Conservation (phyloP, 805 yeast species). For the Clavispora fructus region DNA sequence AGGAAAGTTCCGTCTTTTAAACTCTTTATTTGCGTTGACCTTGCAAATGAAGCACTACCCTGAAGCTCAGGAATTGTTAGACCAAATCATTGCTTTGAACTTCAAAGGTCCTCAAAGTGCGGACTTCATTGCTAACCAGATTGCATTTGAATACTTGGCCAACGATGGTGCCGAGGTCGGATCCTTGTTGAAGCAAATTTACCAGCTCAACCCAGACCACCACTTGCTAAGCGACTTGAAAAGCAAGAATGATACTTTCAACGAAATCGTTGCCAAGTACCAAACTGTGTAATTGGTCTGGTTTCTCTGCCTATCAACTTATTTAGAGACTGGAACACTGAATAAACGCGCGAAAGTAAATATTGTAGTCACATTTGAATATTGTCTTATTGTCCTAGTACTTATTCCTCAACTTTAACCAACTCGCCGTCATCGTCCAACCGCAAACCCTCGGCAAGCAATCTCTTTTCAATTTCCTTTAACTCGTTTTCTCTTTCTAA, state of each 20-base stretch:
- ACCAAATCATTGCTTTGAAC: conserved; percentile 41
- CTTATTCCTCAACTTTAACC: conserved; percentile 13
- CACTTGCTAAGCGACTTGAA: conserved; percentile 52
- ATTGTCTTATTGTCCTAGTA: not conserved
- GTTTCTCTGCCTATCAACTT: not conserved
- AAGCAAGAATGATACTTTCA: conserved; percentile 62
- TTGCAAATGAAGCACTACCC: conserved; percentile 74
- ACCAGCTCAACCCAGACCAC: conserved; percentile 48
- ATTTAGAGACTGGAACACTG: not conserved
- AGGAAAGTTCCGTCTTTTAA: conserved; percentile 36
- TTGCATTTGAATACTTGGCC: conserved; percentile 52
- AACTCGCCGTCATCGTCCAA: conserved; percentile 24
- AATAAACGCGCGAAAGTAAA: not conserved
- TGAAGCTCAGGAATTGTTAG: conserved; percentile 65
- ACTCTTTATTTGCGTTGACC: conserved; percentile 66
- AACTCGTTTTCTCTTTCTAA: conserved; percentile 81
- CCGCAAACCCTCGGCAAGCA: conserved; percentile 52
- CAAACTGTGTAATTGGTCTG: conserved; percentile 4
- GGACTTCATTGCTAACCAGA: conserved; percentile 59
- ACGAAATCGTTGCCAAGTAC: conserved; percentile 62
- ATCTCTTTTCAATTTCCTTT: conserved; percentile 70
- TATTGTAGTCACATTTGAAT: not conserved
- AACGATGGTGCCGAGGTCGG: conserved; percentile 39
- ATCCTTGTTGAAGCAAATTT: conserved; percentile 43
- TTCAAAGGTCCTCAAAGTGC: conserved; percentile 21